Base-by-base conservation (phyloP, 495 filamentous ascomycete genomes). In the Penicillium waksmanii region DNA sequence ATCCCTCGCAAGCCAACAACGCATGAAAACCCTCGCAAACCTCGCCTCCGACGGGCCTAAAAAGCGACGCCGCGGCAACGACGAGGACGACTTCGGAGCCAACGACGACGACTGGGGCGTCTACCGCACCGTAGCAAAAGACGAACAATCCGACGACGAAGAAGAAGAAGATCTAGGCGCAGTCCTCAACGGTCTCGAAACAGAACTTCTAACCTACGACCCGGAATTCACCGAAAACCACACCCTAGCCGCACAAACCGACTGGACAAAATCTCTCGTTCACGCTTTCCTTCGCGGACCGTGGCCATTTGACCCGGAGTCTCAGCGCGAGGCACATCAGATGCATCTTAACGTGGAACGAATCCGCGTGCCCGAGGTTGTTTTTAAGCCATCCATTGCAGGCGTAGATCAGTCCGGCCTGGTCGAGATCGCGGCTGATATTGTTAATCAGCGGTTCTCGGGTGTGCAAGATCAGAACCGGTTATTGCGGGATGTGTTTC, bases 51-150 rank as follows among this genome's bases (percentile, higher is more conserved):
- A 98, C 73, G 87, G 86, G 18, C 93, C 94, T 0, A 86, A 85
- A 56, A 92, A 92, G 72, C 94, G 94, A 68, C 84, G 93, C 38
- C 84, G 95, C 23, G 89, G 88, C 17, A 81, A 79, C 17, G 84
- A 85, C 55, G 95, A 98, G 65, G 95, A 98, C 68, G 90, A 89
- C 57, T 98, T 98, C 69, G 95, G 95, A 56, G 93, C 94, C 35
- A 95, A 98, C 68, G 95, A 98, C 64, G 92, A 94, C 56, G 95
- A 98, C 72, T 98, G 95, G 95, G 89, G 89, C 53, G 91, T 98
- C 13, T 98, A 98, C 74, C 87, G 96, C 18, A 89, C 86, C 23
- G 93, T 98, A 43, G 92, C 92, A 3, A 91, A 87, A 1, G 92
- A 89, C 15, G 86, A 89, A 9, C 74, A 75, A 17, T 89, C 87